These are phyloP conservation scores for Leishmania martiniquensis DNA, from an alignment of 208 protist genomes.

Conservation along the genomic window DNA sequence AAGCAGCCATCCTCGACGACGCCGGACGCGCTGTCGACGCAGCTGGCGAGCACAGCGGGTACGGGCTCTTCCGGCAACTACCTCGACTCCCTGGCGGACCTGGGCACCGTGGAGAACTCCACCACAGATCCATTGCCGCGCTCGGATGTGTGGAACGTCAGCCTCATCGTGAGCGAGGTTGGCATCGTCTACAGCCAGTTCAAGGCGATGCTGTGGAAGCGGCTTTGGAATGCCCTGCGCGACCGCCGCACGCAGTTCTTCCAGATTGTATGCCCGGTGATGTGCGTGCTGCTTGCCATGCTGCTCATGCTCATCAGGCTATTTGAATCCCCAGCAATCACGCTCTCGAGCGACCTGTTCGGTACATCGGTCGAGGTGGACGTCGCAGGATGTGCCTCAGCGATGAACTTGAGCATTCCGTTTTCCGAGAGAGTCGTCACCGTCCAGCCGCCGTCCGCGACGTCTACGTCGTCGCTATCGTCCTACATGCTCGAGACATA, in stretches of 20 bases:
- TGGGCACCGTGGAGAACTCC: neutral
- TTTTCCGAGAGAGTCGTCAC: constrained; percentile 24
- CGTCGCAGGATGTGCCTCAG: constrained; percentile 24
- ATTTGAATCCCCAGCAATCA: constrained; percentile 30
- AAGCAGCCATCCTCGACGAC: neutral
- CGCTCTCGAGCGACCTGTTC: constrained; percentile 48
- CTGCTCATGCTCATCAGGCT: constrained; percentile 64
- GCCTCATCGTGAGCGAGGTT: constrained; percentile 19
- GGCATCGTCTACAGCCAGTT: constrained; percentile 50
- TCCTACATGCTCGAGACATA: constrained; percentile 43
- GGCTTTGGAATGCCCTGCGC: constrained; percentile 51
- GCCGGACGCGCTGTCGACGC: neutral
- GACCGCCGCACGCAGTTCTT: constrained; percentile 75
- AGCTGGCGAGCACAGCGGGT: neutral
- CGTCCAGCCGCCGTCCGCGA: constrained; percentile 10
- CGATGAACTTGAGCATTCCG: constrained; percentile 28
- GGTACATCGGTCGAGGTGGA: constrained; percentile 37
- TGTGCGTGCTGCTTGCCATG: constrained; percentile 73
- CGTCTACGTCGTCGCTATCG: constrained; percentile 28
- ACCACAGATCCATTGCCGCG: neutral
- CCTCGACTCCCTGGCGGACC: constrained; percentile 1
- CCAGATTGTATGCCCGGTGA: constrained; percentile 72
- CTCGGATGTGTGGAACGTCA: constrained; percentile 48
- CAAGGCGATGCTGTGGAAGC: constrained; percentile 63
- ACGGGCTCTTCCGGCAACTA: neutral